A percentile compares a stretch with the other conserved stretches of the same genome.
Conservation (phyloP, 345 rosid genomes). For the Acer saccharum region DNA sequence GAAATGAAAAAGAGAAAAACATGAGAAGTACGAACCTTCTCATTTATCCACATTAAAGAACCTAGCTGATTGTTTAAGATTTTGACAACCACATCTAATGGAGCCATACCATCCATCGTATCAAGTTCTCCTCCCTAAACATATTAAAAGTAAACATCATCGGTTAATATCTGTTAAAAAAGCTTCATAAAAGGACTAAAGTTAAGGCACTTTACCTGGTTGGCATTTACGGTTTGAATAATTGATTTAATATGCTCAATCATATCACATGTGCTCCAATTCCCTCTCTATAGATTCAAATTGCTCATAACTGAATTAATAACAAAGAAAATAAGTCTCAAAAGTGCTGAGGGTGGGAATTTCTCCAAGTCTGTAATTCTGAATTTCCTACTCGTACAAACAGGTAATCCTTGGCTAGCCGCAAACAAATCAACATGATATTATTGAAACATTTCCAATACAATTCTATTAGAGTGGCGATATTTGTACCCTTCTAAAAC, state of each 20-base stretch:
- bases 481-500: too few species aligned
- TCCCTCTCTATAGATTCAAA: constrained; percentile 91
- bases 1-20: too few species aligned
- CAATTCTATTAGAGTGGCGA: too few species aligned
- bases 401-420: background rate
- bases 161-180: background rate
- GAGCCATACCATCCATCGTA: constrained; percentile 76
- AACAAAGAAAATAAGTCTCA: constrained; percentile 14
- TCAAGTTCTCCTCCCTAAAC: constrained; percentile 76
- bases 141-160: background rate
- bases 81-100: constrained; percentile 82
- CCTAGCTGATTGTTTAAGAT: constrained; percentile 96
- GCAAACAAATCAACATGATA: background rate
- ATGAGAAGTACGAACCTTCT: constrained; percentile 52
- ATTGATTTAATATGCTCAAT: constrained; percentile 84
- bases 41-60: constrained; percentile 97
- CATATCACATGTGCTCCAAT: constrained; percentile 92
- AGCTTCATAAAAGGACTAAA: background rate
- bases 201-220: constrained; percentile 50
- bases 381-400: background rate
- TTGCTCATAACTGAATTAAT: constrained; percentile 78
- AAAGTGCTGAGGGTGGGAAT: background rate
- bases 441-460: background rate
- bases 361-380: background rate
- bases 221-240: constrained; percentile 78